Conservation (phyloP, 805 yeast genomes). For the Aciculoconidium aculeatum region DNA sequence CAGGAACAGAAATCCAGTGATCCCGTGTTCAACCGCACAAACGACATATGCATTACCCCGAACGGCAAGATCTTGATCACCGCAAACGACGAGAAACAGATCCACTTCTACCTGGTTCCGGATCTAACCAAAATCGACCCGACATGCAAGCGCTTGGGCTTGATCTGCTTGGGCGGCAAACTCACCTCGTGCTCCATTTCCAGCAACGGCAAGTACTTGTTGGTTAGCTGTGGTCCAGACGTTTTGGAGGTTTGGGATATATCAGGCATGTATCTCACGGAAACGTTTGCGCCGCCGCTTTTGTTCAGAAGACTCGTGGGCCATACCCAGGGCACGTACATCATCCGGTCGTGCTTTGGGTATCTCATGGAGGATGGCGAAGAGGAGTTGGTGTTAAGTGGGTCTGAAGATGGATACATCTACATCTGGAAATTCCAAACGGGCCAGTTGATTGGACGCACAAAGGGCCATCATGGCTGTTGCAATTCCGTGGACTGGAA, state of each 20-base stretch:
- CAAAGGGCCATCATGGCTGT: conserved; percentile 58
- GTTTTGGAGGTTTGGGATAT: conserved; percentile 82
- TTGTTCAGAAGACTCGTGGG: conserved; percentile 65
- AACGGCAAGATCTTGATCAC: conserved; percentile 59
- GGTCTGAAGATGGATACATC: conserved; percentile 75
- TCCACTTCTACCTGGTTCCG: conserved; percentile 55
- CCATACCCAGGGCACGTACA: conserved; percentile 61
- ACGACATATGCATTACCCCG: conserved; percentile 62
- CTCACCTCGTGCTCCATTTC: conserved; percentile 64
- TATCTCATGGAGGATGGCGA: conserved; percentile 38
- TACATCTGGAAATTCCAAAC: conserved; percentile 74
- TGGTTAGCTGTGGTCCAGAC: conserved; percentile 66
- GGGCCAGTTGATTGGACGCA: conserved; percentile 57
- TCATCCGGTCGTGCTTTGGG: conserved; percentile 75
- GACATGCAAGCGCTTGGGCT: conserved; percentile 34
- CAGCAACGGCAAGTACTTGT: conserved; percentile 43
- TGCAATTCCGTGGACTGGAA: conserved; percentile 83
- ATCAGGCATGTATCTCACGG: conserved; percentile 14
- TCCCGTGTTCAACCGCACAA: conserved; percentile 50
- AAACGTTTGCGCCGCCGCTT: conserved; percentile 31
- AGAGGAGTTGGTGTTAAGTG: conserved; percentile 69
- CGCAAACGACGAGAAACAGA: conserved; percentile 56
- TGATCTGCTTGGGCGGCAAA: conserved; percentile 48
- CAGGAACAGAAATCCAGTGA: too few species aligned
- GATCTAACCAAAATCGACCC: conserved; percentile 26